Evolutionary conservation across 306 rosid genomes (phyloP), one percentile per base, ranked within the genome.

Genomic region (Malus orientalis): DNA sequence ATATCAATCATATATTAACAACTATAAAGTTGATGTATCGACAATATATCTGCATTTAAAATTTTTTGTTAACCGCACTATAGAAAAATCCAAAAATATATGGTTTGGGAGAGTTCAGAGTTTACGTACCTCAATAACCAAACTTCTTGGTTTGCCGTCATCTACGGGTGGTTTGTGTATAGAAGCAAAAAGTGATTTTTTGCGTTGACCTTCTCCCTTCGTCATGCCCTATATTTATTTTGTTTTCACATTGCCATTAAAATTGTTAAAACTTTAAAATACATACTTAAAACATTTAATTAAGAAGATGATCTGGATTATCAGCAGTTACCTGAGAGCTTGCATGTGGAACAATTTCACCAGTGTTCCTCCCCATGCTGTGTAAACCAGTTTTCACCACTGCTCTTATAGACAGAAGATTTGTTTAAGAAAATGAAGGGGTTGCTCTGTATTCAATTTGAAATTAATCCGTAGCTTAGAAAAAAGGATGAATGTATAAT

Each of bases 51-150:
- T 15, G 2, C 19, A 47, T 47, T 47, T 14, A 47, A 4, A 47
- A 4, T 5, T 15, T 15, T 45, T 47, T 45, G 51, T 45, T 45
- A 13, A 45, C 2, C 0, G 18, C 14, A 45, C 51, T 13, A 2
- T 14, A 47, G 54, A 47, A 47, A 47, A 47, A 47, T 47, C 16
- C 6, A 2, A 57, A 20, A 74, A 53, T 44, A n/a, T 27, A 7
- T 10, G 12, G 23, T 38, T 27, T 12, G 25, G 54, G 58, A 67
- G n/a, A 4, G 47, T 67, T 44, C 20, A 30, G 15, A 33, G 7
- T 7, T 20, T 38, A 53, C 13, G 53, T 81, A 93, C 98, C 98
- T 93, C 91, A 11, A 93, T 30, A 59, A 90, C 89, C 98, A 91
- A 81, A 69, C 97, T 90, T 87, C 80, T 90, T 82, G 98, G 89